phyloP scores from a whole-genome alignment of 208 protist genomes.

The Wallacemonas rigidus region DNA sequence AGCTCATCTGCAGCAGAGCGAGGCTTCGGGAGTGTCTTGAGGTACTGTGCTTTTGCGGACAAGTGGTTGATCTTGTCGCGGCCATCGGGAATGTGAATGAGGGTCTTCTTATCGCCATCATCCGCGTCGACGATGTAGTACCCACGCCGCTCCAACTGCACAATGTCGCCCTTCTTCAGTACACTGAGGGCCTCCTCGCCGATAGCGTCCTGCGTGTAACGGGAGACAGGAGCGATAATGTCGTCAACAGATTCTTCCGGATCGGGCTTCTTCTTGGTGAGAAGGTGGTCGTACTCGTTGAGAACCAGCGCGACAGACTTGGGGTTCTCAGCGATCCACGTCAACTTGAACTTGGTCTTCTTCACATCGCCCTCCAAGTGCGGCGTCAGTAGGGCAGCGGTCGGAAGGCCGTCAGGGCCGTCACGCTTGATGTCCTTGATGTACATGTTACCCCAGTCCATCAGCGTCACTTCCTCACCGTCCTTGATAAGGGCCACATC shows the following conservation, averaged over 20 bases:
- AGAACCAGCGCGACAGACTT: slow-evolving; percentile 73
- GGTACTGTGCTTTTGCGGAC: slow-evolving; percentile 87
- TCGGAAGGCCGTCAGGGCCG: slow-evolving; percentile 42
- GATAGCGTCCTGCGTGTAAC: slow-evolving; percentile 70
- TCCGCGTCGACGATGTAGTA: slow-evolving; percentile 97
- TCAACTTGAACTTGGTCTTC: slow-evolving; percentile 98
- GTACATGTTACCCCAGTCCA: slow-evolving; percentile 98
- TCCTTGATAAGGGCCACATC: slow-evolving; percentile 93
- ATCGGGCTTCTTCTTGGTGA: slow-evolving; percentile 97
- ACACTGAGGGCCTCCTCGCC: slow-evolving; percentile 87
- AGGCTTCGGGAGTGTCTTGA: slow-evolving; percentile 77
- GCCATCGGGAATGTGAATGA: slow-evolving; percentile 88
- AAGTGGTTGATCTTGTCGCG: slow-evolving; percentile 92
- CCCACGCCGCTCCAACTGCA: slow-evolving; percentile 98
- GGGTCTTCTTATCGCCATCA: slow-evolving; percentile 50
- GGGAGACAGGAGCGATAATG: slow-evolving; percentile 91
- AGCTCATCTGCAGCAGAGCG: slow-evolving; percentile 78
- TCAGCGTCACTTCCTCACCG: slow-evolving; percentile 98
- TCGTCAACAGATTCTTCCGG: slow-evolving; percentile 93
- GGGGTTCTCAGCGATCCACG: slow-evolving; percentile 94
- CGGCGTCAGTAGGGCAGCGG: slow-evolving; percentile 73
- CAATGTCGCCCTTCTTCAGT: slow-evolving; percentile 91
- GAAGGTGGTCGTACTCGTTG: slow-evolving; percentile 96
- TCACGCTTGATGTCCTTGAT: slow-evolving; percentile 72
- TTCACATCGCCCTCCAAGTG: slow-evolving; percentile 96